Conservation (phyloP, 164 flowering plant species). For the Vitis rupestris region DNA sequence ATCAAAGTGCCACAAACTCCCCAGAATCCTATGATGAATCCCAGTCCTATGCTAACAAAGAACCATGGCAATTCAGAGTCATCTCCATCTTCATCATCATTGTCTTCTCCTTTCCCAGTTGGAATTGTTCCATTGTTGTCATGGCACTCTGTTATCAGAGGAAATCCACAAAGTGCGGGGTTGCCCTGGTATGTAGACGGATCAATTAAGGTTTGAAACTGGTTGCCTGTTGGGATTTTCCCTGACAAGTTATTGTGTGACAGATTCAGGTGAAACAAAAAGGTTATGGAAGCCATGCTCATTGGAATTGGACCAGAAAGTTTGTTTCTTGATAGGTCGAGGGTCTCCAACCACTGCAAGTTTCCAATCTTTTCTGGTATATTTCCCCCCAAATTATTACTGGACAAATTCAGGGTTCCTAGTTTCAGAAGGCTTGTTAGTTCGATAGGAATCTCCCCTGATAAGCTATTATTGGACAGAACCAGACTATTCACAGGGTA, state of each 20-base stretch:
- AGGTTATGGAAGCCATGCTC: constrained; percentile 16
- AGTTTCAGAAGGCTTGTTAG: constrained; percentile 15
- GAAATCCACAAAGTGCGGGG: background rate
- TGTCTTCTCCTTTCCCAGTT: background rate
- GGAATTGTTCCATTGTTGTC: background rate
- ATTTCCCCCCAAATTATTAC: constrained; percentile 28
- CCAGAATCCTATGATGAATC: constrained; percentile 17
- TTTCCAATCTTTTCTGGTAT: constrained; percentile 11
- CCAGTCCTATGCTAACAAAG: constrained; percentile 1
- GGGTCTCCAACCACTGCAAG: constrained; percentile 15
- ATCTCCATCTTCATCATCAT: background rate
- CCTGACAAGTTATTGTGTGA: constrained; percentile 16
- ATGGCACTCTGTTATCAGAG: constrained; percentile 6
- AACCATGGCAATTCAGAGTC: background rate
- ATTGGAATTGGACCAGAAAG: constrained; percentile 27
- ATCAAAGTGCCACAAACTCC: constrained; percentile 8
- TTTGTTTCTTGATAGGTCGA: constrained; percentile 30
- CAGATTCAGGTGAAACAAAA: constrained; percentile 26
- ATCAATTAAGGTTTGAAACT: no score
- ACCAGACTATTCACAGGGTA: constrained; percentile 23
- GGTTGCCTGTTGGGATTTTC: no score
- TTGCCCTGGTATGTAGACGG: no score
- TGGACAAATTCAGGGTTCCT: constrained; percentile 23
- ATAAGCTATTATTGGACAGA: constrained; percentile 28
- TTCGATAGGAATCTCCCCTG: constrained; percentile 28